phyloP scores from a whole-genome alignment of 2,329 filamentous ascomycete genomes.

The Fonsecaea multimorphosa region DNA sequence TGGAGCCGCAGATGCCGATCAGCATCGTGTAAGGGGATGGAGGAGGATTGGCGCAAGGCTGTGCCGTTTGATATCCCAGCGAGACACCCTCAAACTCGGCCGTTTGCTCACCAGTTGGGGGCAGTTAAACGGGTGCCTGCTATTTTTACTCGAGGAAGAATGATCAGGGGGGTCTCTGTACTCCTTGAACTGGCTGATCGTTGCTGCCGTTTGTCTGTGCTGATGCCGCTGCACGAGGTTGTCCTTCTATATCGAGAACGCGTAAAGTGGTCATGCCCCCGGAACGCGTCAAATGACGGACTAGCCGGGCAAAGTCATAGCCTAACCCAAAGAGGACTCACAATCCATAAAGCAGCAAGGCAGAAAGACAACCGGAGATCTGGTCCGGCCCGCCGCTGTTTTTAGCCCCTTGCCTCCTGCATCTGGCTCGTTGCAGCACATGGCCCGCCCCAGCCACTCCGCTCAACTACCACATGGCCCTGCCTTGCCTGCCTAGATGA shows the following conservation, averaged over 20 bases:
- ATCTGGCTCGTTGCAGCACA: no score
- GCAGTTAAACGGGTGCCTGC: not conserved
- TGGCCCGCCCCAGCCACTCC: not conserved
- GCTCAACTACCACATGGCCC: not conserved
- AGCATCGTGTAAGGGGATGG: conserved; percentile 50
- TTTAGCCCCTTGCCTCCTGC: not conserved
- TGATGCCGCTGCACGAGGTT: not conserved
- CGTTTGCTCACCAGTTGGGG: not conserved
- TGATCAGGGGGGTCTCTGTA: not conserved
- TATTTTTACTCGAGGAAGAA: not conserved
- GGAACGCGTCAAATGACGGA: conserved; percentile 13
- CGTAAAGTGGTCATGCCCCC: conserved; percentile 35
- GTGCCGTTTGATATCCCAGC: not conserved
- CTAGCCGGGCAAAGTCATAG: not conserved
- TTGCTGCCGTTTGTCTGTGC: not conserved
- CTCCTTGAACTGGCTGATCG: not conserved
- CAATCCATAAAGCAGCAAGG: not conserved
- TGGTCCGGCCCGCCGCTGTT: not conserved
- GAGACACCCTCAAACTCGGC: not conserved
- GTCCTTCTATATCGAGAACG: conserved; percentile 15
- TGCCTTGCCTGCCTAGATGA: not conserved
- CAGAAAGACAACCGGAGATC: not conserved
- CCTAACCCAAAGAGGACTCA: not conserved
- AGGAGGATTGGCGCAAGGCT: not conserved
- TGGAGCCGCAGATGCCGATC: conserved; percentile 64